Evolutionary conservation across 352 stramenopile species (phyloP).

Genomic region (Halophytophthora polymorphica): DNA sequence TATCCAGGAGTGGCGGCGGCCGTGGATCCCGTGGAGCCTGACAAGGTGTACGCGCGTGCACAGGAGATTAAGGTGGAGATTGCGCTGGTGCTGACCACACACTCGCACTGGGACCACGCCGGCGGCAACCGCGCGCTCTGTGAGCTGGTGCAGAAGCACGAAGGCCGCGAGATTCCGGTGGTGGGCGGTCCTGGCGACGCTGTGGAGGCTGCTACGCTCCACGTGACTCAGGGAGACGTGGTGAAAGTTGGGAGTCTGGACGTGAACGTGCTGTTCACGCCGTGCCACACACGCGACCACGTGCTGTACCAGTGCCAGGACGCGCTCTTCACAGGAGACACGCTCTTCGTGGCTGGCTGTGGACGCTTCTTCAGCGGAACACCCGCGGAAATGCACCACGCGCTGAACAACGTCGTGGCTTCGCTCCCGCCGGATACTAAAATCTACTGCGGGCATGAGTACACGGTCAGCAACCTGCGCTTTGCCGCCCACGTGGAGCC

Average conservation of each 20-base stretch:
- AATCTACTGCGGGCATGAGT: slow-evolving; percentile 92
- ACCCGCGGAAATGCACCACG: slow-evolving; percentile 83
- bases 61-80: slow-evolving; percentile 62
- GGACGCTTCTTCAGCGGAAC: slow-evolving; percentile 83
- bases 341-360: slow-evolving; percentile 89
- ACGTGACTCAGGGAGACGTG: slow-evolving; percentile 63
- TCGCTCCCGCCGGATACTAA: slow-evolving; percentile 62
- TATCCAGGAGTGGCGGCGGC: slow-evolving; percentile 59
- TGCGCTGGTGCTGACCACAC: slow-evolving; percentile 88
- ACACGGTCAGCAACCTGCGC: slow-evolving; percentile 87
- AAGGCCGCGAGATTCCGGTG: slow-evolving; percentile 49
- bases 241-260: slow-evolving; percentile 61
- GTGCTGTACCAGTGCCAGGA: slow-evolving; percentile 70
- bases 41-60: slow-evolving; percentile 70
- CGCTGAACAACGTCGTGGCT: slow-evolving; percentile 76
- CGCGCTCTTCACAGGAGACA: slow-evolving; percentile 91
- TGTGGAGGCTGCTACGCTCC: slow-evolving; percentile 54
- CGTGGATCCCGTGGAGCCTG: slow-evolving; percentile 86
- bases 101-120: slow-evolving; percentile 90
- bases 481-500: slow-evolving; percentile 91
- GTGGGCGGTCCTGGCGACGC: slow-evolving; percentile 69
- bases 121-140: slow-evolving; percentile 82
- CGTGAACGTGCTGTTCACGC: slow-evolving; percentile 78
- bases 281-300: slow-evolving; percentile 91
- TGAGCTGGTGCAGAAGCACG: slow-evolving; percentile 34